Base-by-base conservation (phyloP, 352 stramenopile species). In the Elongisporangium undulatum region DNA sequence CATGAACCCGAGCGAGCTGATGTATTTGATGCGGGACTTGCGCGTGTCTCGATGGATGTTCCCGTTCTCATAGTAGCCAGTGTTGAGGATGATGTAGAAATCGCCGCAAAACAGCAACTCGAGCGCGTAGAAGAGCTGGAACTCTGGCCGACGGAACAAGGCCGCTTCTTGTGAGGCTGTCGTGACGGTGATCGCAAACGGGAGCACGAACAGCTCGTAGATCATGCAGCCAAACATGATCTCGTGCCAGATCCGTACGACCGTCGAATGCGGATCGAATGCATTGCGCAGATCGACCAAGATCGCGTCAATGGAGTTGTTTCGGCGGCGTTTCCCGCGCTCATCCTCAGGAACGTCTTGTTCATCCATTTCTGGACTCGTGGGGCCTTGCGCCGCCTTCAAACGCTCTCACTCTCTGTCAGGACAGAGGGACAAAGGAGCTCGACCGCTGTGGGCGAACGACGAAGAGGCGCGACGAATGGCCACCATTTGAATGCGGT, bases 21-120 rank as follows among this genome's bases (percentile, higher is more conserved):
- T 26, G 58, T 82, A 87, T 21, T 75, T 82, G 20, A 49, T 50
- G 3, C 74, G 64, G 9, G 78, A 63, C n/a, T 67, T 74, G 2
- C 56, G 62, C 39, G 65, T 70, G 52, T 87, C 76, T 0, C 68
- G 70, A 20, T 72, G 61, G 9, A 87, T 71, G 34, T 82, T 81
- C 55, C 77, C 74, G 49, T 72, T 66, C 48, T 84, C 61, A 61
- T 90, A 87, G 56, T 75, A 87, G 13, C 79, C 77, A 17, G 74
- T 85, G 60, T 87, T 74, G 22, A 79, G 29, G 49, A 84, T 66
- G n/a, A 90, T 68, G 61, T 74, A 80, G 53, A 90, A 71, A 60
- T 90, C 75, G 20, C 59, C 51, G 10, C 73, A 34, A 58, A 88
- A 88, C 34, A 88, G 60, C 20, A 59, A 17, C 52, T 88, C 76